Evolutionary conservation across 768 basidiomycete genomes (phyloP), one percentile per base, ranked within the genome.

Genomic region (Pisolithus tinctorius): DNA sequence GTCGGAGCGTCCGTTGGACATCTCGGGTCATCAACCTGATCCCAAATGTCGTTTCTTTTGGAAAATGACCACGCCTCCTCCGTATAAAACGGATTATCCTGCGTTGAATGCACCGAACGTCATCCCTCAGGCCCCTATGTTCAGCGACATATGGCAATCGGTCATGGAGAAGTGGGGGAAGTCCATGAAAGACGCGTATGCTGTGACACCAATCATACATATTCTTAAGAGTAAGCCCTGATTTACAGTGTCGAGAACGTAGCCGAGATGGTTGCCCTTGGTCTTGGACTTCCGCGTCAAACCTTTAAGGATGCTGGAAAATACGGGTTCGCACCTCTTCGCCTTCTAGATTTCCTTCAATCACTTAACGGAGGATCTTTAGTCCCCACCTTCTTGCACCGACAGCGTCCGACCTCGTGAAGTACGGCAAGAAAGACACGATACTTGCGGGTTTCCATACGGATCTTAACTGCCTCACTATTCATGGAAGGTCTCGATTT

Each of bases 31-130:
- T 55, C 75, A 79, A 6, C 89, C 91, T 1, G 94, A 98, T 66
- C 94, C 94, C 0, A 96, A 98, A 68, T 95, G 91, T 65, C 79
- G 94, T 55, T 95, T 92, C 73, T 93, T 93, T 70, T 92, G 87
- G 84, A 86, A 77, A 61, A 90, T 92, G 88, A 74, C 75, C 55
- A 76, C 80, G 51, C 69, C 68, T 13, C 86, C 87, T 1, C 87
- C 89, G 4, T 91, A 92, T 57, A 71, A 83, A 58, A 90, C 89
- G 0, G 73, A 77, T 49, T 96, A 84, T 62, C 89, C 91, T 0
- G 76, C 71, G 0, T 67, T 92, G 50, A 88, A 90, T 58, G 84
- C 89, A 13, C 74, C 89, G 13, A 96, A 96, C 62, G 84, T 97
- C 20, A 74, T 88, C 1, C 94, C 94, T 0, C 70, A 77, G 50